These are phyloP conservation scores for Neopestalotiopsis sp. DNA, from an alignment of 2,329 filamentous ascomycete species.

Conservation along the genomic window DNA sequence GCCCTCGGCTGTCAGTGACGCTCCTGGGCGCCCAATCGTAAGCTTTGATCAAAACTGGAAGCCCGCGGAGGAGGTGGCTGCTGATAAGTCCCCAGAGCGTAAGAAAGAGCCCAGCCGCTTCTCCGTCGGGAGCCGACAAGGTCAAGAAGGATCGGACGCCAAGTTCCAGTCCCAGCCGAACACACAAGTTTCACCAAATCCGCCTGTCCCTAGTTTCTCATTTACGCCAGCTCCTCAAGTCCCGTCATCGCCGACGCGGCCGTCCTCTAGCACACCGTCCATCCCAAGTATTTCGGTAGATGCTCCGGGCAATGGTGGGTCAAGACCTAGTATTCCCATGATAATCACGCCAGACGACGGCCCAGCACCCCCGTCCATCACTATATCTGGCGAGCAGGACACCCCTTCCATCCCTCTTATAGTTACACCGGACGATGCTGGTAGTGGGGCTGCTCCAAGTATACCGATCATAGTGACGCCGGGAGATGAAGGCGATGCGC, in stretches of 20 bases:
- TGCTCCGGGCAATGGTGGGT: slow-evolving; percentile 33
- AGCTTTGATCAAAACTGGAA: slow-evolving; percentile 91
- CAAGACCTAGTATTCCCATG: slow-evolving; percentile 50
- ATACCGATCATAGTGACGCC: slow-evolving; percentile 52
- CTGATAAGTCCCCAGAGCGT: slow-evolving; percentile 68
- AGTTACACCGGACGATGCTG: slow-evolving; percentile 39
- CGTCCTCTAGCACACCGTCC: slow-evolving; percentile 39
- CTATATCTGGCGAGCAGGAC: background rate
- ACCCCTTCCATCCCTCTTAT: slow-evolving; percentile 44
- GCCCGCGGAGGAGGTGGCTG: slow-evolving; percentile 70
- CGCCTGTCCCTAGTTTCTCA: slow-evolving; percentile 57
- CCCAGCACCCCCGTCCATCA: slow-evolving; percentile 41
- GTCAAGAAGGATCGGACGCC: slow-evolving; percentile 30
- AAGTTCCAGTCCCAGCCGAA: slow-evolving; percentile 31
- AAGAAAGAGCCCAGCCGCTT: slow-evolving; percentile 42
- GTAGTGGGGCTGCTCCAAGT: slow-evolving; percentile 24
- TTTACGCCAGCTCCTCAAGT: slow-evolving; percentile 52
- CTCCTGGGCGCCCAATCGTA: slow-evolving; percentile 90
- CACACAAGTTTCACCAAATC: slow-evolving; percentile 41
- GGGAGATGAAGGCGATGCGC: slow-evolving; percentile 36
- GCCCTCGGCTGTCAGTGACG: slow-evolving; percentile 89
- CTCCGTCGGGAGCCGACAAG: slow-evolving; percentile 37
- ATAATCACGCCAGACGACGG: slow-evolving; percentile 51
- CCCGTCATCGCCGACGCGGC: slow-evolving; percentile 40
- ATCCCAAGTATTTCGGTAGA: slow-evolving; percentile 52